phyloP scores from a whole-genome alignment of 306 rosid genomes.

The Datisca glomerata region DNA sequence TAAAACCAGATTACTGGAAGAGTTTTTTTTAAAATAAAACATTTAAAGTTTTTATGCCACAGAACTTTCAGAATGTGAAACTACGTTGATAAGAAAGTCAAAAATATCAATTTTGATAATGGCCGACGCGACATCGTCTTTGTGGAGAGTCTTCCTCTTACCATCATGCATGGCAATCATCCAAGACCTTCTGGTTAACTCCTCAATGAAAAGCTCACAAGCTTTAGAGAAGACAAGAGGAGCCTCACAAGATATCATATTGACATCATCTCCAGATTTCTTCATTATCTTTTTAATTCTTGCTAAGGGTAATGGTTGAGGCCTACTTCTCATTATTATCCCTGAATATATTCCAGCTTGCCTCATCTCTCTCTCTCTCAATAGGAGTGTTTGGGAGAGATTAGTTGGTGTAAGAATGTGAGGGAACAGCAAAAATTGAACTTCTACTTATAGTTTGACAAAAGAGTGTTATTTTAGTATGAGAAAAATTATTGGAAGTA shows the following conservation, averaged over 20 bases:
- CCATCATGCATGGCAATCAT: conserved; percentile 35
- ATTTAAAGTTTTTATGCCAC: too few species aligned
- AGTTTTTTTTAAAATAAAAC: too few species aligned
- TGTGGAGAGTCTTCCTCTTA: conserved; percentile 58
- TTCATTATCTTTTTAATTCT: conserved; percentile 83
- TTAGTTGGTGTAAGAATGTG: too few species aligned
- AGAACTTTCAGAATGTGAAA: conserved; percentile 29
- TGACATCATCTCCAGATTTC: conserved; percentile 47
- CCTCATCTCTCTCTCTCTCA: conserved; percentile 35
- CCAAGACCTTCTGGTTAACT: conserved; percentile 61
- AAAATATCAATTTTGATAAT: conserved; percentile 48
- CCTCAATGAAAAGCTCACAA: conserved; percentile 61
- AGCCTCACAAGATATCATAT: conserved; percentile 72
- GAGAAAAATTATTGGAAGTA: too few species aligned
- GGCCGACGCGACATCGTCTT: conserved; percentile 59
- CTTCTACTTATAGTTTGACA: too few species aligned
- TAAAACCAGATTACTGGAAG: too few species aligned
- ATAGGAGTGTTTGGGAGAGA: neutral
- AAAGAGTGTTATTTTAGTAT: too few species aligned
- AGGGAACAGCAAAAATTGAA: too few species aligned
- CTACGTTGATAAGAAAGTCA: conserved; percentile 50
- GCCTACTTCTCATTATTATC: conserved; percentile 27
- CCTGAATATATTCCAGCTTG: conserved; percentile 67
- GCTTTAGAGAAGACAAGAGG: conserved; percentile 66
- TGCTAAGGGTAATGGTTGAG: conserved; percentile 56